phyloP scores from a whole-genome alignment of 176 grass and related monocot species.

The Aegilops longissima region DNA sequence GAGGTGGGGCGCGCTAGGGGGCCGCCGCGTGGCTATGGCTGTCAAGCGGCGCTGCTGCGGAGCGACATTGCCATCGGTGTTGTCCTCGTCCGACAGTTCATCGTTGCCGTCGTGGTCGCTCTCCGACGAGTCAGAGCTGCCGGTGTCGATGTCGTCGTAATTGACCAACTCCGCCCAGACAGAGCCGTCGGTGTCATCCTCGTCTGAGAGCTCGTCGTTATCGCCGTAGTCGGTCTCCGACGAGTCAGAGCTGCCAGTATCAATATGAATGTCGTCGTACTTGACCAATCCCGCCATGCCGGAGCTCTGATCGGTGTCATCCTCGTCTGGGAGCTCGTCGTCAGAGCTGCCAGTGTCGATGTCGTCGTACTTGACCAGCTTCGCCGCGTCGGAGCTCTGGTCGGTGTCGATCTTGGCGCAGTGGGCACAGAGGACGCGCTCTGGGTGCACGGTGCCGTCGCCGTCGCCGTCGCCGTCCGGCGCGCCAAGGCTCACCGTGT shows the following conservation, averaged over 20 bases:
- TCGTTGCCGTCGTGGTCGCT: not conserved
- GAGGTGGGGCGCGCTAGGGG: not conserved
- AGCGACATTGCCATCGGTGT: too few relatives aligned
- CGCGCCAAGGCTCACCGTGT: not conserved
- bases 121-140: too few relatives aligned
- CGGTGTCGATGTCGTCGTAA: too few relatives aligned
- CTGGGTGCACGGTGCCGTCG: not conserved
- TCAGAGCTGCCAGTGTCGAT: not conserved
- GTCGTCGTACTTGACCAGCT: not conserved
- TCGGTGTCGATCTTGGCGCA: not conserved
- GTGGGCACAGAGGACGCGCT: not conserved
- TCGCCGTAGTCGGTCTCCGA: too few relatives aligned
- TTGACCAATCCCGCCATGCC: not conserved
- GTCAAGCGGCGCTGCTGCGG: not conserved
- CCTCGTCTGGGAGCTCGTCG: not conserved
- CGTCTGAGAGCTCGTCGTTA: too few relatives aligned
- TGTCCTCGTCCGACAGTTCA: not conserved
- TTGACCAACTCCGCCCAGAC: not conserved
- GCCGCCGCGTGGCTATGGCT: not conserved
- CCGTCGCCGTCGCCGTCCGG: not conserved
- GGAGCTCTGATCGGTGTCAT: not conserved
- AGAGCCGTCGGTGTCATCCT: not conserved
- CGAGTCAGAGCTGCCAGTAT: too few relatives aligned
- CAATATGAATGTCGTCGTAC: too few relatives aligned
- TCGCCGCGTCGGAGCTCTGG: not conserved